Conservation (phyloP, 75 land plant species). For the Azolla pinnata region DNA sequence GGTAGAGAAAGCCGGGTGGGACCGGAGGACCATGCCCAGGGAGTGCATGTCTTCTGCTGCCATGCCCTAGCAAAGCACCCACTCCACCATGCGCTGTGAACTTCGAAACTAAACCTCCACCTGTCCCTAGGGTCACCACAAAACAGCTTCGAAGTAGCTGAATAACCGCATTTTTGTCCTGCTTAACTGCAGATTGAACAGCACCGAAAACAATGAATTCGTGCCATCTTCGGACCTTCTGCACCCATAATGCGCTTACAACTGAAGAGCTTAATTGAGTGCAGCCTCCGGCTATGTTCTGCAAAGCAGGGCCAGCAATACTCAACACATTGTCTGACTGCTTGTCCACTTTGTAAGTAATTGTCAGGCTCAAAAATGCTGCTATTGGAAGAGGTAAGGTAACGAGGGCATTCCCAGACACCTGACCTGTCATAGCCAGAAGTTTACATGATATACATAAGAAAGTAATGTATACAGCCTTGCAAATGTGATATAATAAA, state of each 20-base stretch:
- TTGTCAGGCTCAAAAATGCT: constrained; percentile 71
- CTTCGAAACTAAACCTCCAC: constrained; percentile 18
- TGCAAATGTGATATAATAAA: no score
- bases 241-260: constrained; percentile 82
- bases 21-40: constrained; percentile 46
- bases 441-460: neutral
- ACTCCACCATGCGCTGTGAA: constrained; percentile 64
- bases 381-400: constrained; percentile 81
- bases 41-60: constrained; percentile 40
- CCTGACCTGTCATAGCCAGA: constrained; percentile 9
- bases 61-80: constrained; percentile 81
- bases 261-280: constrained; percentile 92
- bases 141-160: constrained; percentile 85
- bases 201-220: constrained; percentile 70
- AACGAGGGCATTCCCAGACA: constrained; percentile 28
- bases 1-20: constrained; percentile 80
- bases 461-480: no score
- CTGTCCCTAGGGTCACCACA: constrained; percentile 49
- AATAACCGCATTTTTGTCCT: constrained; percentile 59
- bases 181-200: constrained; percentile 65
- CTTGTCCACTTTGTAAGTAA: constrained; percentile 72
- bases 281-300: constrained; percentile 59
- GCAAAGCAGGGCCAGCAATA: constrained; percentile 80
- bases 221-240: constrained; percentile 81
- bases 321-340: constrained; percentile 51